Base-by-base conservation (phyloP, 2,329 filamentous ascomycete species). In the Botrytis galanthina region DNA sequence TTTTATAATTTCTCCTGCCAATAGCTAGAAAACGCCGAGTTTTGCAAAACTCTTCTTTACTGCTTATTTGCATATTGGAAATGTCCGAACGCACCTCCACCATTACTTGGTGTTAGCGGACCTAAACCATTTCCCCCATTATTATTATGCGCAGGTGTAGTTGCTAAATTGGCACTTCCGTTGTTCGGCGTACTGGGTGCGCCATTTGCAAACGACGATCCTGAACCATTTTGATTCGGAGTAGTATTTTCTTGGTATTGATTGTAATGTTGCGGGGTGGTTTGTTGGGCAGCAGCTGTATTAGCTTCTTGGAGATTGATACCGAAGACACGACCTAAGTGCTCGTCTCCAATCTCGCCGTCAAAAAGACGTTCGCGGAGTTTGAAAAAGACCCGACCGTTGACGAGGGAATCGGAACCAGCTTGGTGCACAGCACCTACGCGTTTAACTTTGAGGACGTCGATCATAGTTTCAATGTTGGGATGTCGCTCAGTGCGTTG, bases 331-430 rank as follows among this genome's bases (percentile, higher is more conserved):
- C 97, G 95, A 74, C 95, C 94, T 9, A 93, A 85, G 77, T 97
- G 94, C 78, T 97, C 92, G 44, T 93, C 89, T 10, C 93, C 90
- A 64, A 98, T 92, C 37, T 90, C 87, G 75, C 93, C 92, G 78
- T 92, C 91, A 83, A 97, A 98, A 76, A 98, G 93, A 80, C 93
- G 91, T 81, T 94, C 92, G 74, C 91, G 90, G 86, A 98, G 92
- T 79, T 94, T 92, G 88, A 97, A 99, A 84, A 98, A 99, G 44
- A 98, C 94, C 78, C 92, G 92, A 67, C 96, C 96, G 0, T 96
- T 99, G 44, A 99, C 88, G 78, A 98, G 89, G 32, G 94, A 95
- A 82, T 99, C 96, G 0, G 93, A 97, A 42, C 95, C 96, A 57
- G 95, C 96, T 81, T 97, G 95, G 82, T 99, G 96, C 70, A 94